Evolutionary conservation across 371 early-diverging fungal genomes (phyloP).

Genomic region (Mucor indicus): DNA sequence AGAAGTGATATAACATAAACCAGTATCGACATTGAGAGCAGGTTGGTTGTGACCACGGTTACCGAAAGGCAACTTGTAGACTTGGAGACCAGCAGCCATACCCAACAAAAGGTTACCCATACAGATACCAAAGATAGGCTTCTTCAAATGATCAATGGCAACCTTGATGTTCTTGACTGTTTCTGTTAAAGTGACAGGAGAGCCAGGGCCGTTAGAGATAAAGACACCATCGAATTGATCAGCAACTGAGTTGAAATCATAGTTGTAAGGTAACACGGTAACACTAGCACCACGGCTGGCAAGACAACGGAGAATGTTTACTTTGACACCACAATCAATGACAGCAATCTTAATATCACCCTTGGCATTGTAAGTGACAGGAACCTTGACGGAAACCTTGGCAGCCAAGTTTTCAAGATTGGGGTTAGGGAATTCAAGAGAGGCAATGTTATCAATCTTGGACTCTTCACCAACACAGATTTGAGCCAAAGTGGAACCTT

Average conservation of each 20-base stretch:
- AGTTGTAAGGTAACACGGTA: constrained; percentile 85
- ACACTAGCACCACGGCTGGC: constrained; percentile 78
- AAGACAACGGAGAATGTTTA: constrained; percentile 88
- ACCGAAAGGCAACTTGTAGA: constrained; percentile 91
- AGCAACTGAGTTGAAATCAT: constrained; percentile 57
- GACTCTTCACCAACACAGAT: constrained; percentile 58
- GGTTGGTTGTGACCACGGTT: constrained; percentile 98
- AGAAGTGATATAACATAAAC: constrained; percentile 72
- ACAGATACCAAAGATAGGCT: constrained; percentile 96
- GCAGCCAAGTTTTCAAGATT: constrained; percentile 64
- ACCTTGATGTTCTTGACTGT: constrained; percentile 69
- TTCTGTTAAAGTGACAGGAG: constrained; percentile 66
- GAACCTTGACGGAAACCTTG: constrained; percentile 52
- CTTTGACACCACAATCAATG: constrained; percentile 91
- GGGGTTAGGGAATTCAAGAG: constrained; percentile 65
- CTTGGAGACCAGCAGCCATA: constrained; percentile 81
- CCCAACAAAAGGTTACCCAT: constrained; percentile 94
- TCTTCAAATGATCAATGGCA: constrained; percentile 59
- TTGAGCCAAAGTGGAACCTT: constrained; percentile 88
- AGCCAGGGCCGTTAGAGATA: constrained; percentile 93
- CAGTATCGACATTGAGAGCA: constrained; percentile 69
- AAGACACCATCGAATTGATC: constrained; percentile 85
- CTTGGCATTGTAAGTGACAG: constrained; percentile 69
- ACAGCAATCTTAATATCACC: constrained; percentile 75
- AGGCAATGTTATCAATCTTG: constrained; percentile 28